Evolutionary conservation across 345 rosid genomes (phyloP).

Genomic region (Populus alba): DNA sequence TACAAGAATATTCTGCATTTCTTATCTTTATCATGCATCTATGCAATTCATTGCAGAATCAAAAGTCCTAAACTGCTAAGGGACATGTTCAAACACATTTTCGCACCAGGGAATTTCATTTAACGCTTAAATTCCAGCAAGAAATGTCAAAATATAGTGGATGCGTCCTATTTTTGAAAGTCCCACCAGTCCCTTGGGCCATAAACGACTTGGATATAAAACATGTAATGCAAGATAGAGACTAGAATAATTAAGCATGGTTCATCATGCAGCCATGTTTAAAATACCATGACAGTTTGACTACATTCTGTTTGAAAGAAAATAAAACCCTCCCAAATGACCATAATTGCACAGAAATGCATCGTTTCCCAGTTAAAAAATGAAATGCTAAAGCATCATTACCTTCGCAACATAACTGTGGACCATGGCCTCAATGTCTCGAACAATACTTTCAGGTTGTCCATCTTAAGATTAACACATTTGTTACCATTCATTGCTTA

Average conservation of each 20-base stretch:
- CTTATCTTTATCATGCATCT: not conserved
- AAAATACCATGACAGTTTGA: not conserved
- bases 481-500: constrained; percentile 3
- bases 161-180: not conserved
- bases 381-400: constrained; percentile 10
- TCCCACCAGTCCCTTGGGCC: not conserved
- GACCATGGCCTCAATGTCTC: constrained; percentile 91
- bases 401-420: constrained; percentile 92
- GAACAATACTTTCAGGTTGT: constrained; percentile 79
- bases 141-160: not conserved
- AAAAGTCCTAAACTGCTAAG: not conserved
- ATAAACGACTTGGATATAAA: not conserved
- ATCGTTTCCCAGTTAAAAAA: not conserved
- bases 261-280: not conserved
- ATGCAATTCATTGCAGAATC: not conserved
- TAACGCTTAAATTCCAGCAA: not conserved
- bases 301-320: not conserved
- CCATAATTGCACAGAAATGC: not conserved
- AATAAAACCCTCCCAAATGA: not conserved
- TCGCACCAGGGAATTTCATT: not conserved
- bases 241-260: not conserved
- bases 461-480: constrained; percentile 61
- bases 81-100: constrained; percentile 4
- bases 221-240: not conserved
- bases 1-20: not conserved